Evolutionary conservation across 1,284 basidiomycete species (phyloP).

Genomic region (Peniophora sp.): DNA sequence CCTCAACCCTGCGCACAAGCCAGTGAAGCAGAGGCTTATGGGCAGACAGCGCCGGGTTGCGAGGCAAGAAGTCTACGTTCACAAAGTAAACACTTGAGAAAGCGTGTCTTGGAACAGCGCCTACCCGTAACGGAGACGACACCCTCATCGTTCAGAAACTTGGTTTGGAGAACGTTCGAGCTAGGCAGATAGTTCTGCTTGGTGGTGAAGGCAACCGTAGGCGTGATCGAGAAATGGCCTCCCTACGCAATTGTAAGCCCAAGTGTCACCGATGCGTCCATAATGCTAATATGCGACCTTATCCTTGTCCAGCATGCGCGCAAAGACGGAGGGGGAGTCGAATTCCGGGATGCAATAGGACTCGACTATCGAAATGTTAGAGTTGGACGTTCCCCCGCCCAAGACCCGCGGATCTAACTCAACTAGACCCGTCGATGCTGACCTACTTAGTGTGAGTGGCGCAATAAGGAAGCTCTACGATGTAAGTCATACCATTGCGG

Average conservation of each 20-base stretch:
- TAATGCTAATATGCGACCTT: too few relatives aligned
- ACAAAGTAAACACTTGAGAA: background rate
- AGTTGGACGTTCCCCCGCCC: too few relatives aligned
- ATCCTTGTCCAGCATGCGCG: constrained; percentile 78
- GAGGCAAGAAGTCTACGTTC: constrained; percentile 65
- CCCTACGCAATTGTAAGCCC: constrained; percentile 38
- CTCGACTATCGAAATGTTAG: constrained; percentile 47
- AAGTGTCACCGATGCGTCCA: constrained; percentile 2
- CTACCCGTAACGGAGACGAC: constrained; percentile 74
- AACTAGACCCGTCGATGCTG: constrained; percentile 74
- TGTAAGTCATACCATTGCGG: constrained; percentile 48
- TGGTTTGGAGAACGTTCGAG: constrained; percentile 59
- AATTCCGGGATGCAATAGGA: constrained; percentile 90
- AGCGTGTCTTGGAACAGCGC: background rate
- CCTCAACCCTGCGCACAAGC: constrained; percentile 83
- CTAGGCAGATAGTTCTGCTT: constrained; percentile 87
- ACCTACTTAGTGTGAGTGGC: constrained; percentile 29
- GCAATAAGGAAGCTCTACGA: background rate
- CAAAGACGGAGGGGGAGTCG: constrained; percentile 88
- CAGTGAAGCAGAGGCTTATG: constrained; percentile 71
- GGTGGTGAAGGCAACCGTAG: constrained; percentile 55
- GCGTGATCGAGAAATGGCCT: constrained; percentile 87
- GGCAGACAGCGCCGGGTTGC: constrained; percentile 38
- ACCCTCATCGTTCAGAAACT: constrained; percentile 75
- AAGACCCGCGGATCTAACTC: constrained; percentile 18